Base-by-base conservation (phyloP, 2,329 filamentous ascomycete species). In the Botrytis paeoniae region DNA sequence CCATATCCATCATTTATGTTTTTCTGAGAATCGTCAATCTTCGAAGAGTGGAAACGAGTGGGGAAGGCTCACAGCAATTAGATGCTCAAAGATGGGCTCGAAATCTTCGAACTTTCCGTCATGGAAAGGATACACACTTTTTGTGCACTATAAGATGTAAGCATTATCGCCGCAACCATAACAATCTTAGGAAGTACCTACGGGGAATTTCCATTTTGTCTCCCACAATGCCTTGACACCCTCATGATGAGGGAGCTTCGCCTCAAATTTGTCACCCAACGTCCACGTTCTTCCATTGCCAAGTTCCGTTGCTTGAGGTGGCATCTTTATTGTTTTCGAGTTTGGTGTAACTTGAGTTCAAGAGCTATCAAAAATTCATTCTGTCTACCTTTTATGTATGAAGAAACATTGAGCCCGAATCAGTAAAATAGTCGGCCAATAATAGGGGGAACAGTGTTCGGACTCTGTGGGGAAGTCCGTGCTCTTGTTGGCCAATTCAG, bases 101-200 rank as follows among this genome's bases (percentile, higher is more conserved):
- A 94, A 93, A 81, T 94, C 92, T 73, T 89, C 85, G 73, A 87
- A 86, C 6, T 85, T 83, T 66, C 89, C 89, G 81, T 94, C 92
- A 84, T 94, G 92, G 84, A 94, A 94, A 0, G 91, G 90, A 77
- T 93, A 92, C 14, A 93, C 85, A 73, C 89, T 86, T 82, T 89
- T 89, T 51, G 82, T 81, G 80, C 87, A 89, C 85, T 86, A 25
- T 73, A 12, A 39, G 69, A 57, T 25, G 37, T 69, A 20, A 68
- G 29, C 29, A 51, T 70, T 3, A 35, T 20, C 2, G 25, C 29
- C 20, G 12, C 8, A 9, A 4, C 22, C 29, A 64, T n/a, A 25
- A 2, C 62, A 12, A 35, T 2, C 18, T 16, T 32, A 2, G 62
- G 18, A 29, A 16, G 12, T 10, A 69, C 86, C 73, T 82, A 91